A percentile compares a stretch with the other conserved stretches of the same genome.
phyloP scores from a whole-genome alignment of 768 basidiomycete species.

The Hypsizygus marmoreus region DNA sequence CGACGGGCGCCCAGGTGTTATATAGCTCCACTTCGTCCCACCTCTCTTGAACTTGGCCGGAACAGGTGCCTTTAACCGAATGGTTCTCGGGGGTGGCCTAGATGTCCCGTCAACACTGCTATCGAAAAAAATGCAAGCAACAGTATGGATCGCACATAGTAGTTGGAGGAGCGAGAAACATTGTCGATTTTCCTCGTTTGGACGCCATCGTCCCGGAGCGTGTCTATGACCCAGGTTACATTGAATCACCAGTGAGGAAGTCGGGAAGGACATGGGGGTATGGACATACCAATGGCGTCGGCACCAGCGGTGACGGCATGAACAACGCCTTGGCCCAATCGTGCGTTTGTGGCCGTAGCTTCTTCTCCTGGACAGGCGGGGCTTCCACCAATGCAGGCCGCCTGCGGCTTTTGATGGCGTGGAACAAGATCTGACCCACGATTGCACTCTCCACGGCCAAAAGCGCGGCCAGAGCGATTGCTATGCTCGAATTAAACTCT shows the following conservation, averaged over 20 bases:
- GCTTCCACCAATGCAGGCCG: background rate
- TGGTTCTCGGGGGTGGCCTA: slow-evolving; percentile 3
- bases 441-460: slow-evolving; percentile 1
- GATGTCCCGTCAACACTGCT: background rate
- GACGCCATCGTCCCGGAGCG: background rate
- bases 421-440: background rate
- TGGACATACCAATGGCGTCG: background rate
- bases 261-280: background rate
- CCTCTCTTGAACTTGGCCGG: slow-evolving; percentile 2
- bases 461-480: background rate
- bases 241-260: background rate
- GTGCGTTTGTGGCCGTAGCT: background rate
- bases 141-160: background rate
- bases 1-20: slow-evolving; percentile 7
- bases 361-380: background rate
- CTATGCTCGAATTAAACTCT: background rate
- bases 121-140: background rate
- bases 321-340: slow-evolving; percentile 2
- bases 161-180: background rate
- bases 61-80: slow-evolving; percentile 3
- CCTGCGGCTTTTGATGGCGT: slow-evolving; percentile 1
- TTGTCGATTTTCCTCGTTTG: background rate
- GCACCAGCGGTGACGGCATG: slow-evolving; percentile 4
- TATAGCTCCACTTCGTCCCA: slow-evolving; percentile 8
- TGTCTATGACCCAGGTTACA: background rate